phyloP scores from a whole-genome alignment of 352 stramenopile species.

The Nothophytophthora sp. region DNA sequence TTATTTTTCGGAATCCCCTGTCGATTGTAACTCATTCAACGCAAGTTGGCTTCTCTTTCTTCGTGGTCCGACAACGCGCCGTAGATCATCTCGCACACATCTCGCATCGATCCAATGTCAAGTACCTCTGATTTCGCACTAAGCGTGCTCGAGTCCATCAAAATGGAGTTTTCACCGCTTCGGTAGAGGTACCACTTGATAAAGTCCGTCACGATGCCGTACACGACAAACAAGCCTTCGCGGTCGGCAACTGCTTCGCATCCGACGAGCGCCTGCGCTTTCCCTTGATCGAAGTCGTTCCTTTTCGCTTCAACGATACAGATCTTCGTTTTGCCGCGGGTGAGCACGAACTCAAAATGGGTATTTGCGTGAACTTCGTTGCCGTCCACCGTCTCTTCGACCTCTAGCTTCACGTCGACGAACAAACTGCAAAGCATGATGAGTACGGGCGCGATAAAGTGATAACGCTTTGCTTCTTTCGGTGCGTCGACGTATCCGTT shows the following conservation, averaged over 20 bases:
- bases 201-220: constrained; percentile 52
- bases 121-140: constrained; percentile 13
- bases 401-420: constrained; percentile 21
- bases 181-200: constrained; percentile 38
- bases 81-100: constrained; percentile 37
- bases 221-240: constrained; percentile 38
- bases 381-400: constrained; percentile 29
- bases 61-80: constrained; percentile 24
- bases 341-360: constrained; percentile 49
- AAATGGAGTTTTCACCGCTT: constrained; percentile 34
- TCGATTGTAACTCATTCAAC: too few relatives aligned
- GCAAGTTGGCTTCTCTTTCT: too few relatives aligned
- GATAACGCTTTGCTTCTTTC: constrained; percentile 15
- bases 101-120: constrained; percentile 23
- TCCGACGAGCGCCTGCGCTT: constrained; percentile 43
- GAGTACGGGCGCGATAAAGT: constrained; percentile 17
- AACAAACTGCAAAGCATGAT: constrained; percentile 23
- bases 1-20: background rate
- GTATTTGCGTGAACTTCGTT: constrained; percentile 39
- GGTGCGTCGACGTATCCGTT: constrained; percentile 15
- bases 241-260: constrained; percentile 45
- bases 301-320: constrained; percentile 56
- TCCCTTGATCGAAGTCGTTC: constrained; percentile 45
- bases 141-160: constrained; percentile 19
- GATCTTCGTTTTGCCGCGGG: constrained; percentile 39